Evolutionary conservation across 148 eudicot genomes (phyloP), one percentile per base, ranked within the genome.

Genomic region (Silene latifolia): DNA sequence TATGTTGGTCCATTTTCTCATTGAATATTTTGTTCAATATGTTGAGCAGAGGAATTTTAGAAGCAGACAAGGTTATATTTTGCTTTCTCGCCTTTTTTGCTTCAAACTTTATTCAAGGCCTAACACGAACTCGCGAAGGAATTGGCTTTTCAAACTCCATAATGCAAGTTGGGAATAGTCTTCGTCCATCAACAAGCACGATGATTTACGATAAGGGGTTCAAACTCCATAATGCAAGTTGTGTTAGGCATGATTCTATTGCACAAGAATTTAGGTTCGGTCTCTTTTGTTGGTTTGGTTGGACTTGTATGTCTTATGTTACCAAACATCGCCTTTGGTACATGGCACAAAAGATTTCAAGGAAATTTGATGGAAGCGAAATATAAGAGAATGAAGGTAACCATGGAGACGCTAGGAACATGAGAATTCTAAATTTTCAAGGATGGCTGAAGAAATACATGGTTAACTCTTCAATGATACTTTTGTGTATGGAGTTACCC

Each of bases 361-460:
- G 74, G 64, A 6, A 74, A 64, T 4, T 58, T 88, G 15, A 88
- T 88, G 89, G 77, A 84, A 73, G 78, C 85, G 4, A 86, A 86
- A 75, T 89, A 88, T 75, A 60, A 59, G 29, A 77, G 91, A 76
- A 88, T 88, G 89, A 86, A 86, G 72, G 79, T 84, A 4, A 88
- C 88, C 0, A 79, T 84, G 21, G 91, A 88, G 75, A 78, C 81
- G 44, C 81, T 88, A 67, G 78, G 76, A 86, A 85, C 62, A 83
- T 88, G 86, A 84, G 85, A 66, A 72, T 84, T 69, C 86, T 88
- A 56, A 88, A 81, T 79, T 85, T 88, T 71, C 89, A 88, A 58
- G 87, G 82, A 3, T 88, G 91, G 91, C 73, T 88, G 79, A 76
- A 39, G 60, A 88, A 83, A 48, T 86, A 61, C 63, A 17, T 81